phyloP scores from a whole-genome alignment of 768 basidiomycete species.

The Pulveroboletus ravenelii region DNA sequence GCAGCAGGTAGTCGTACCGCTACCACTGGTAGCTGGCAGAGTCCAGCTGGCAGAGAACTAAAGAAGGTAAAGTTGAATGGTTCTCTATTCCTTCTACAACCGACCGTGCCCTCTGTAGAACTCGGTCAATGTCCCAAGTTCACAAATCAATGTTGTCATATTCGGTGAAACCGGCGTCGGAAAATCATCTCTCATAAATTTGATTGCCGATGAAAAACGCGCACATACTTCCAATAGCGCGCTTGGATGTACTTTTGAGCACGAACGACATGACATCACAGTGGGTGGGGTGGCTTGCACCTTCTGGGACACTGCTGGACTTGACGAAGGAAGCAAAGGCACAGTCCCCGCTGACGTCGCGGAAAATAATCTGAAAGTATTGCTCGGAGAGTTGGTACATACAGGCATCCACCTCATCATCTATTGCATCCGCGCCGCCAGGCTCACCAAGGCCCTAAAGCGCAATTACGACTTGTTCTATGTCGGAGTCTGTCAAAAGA shows the following conservation, averaged over 20 bases:
- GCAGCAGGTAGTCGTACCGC: too few relatives aligned
- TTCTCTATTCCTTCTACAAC: neutral
- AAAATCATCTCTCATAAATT: slow-evolving; percentile 3
- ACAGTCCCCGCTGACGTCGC: slow-evolving; percentile 4
- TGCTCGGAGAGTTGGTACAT: neutral
- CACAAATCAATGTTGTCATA: neutral
- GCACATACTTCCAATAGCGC: neutral
- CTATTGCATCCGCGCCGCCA: neutral
- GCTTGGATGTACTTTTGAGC: slow-evolving; percentile 3
- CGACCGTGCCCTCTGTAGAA: neutral
- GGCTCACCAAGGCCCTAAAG: slow-evolving; percentile 4
- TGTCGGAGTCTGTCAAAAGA: slow-evolving; percentile 28
- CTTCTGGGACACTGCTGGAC: slow-evolving; percentile 8
- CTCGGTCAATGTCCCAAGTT: neutral
- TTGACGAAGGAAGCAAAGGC: slow-evolving; percentile 7
- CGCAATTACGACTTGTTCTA: slow-evolving; percentile 33
- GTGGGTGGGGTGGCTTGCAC: neutral
- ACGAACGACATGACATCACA: neutral
- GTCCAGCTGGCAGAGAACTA: neutral
- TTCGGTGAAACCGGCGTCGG: slow-evolving; percentile 3
- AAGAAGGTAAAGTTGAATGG: neutral
- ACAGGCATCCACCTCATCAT: slow-evolving; percentile 6
- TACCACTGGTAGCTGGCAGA: neutral
- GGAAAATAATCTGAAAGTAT: neutral
- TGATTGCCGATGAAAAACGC: neutral